phyloP scores from a whole-genome alignment of 352 stramenopile genomes.

The Phytophthora palmivora region DNA sequence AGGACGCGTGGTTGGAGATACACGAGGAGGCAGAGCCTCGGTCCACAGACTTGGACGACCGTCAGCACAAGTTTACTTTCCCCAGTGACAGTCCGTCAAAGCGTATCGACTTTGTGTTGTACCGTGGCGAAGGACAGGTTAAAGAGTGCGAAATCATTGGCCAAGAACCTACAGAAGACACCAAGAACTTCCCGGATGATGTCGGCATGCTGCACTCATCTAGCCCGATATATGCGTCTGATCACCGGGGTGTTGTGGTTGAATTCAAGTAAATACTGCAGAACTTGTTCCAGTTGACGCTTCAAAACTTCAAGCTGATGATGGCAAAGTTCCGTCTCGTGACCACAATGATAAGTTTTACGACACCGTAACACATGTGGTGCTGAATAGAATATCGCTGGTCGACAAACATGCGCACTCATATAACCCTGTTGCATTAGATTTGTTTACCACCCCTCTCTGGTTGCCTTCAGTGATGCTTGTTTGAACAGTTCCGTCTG shows the following conservation, averaged over 20 bases:
- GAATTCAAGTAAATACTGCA: conserved; percentile 51
- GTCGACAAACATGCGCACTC: background rate
- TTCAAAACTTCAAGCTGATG: conserved; percentile 4
- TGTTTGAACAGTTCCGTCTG: conserved; percentile 80
- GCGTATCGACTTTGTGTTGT: conserved; percentile 89
- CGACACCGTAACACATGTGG: background rate
- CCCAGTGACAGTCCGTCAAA: conserved; percentile 86
- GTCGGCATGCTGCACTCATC: conserved; percentile 79
- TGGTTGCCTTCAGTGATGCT: conserved; percentile 62
- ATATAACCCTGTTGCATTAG: background rate
- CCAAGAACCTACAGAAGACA: conserved; percentile 75
- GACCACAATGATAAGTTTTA: conserved; percentile 1
- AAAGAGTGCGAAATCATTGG: conserved; percentile 81
- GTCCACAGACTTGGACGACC: conserved; percentile 55
- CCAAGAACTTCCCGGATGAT: conserved; percentile 54
- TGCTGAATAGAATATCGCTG: conserved; percentile 5
- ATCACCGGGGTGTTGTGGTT: conserved; percentile 84
- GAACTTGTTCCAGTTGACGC: background rate
- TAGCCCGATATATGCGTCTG: conserved; percentile 88
- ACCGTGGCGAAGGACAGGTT: conserved; percentile 66
- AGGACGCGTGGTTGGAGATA: conserved; percentile 77
- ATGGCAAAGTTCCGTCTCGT: background rate
- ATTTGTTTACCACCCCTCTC: conserved; percentile 67
- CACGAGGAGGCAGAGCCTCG: conserved; percentile 67
- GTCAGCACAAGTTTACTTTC: conserved; percentile 79